Evolutionary conservation across 495 filamentous ascomycete species (phyloP), one percentile per base, ranked within the genome.

Genomic region (Cenococcum geophilum): DNA sequence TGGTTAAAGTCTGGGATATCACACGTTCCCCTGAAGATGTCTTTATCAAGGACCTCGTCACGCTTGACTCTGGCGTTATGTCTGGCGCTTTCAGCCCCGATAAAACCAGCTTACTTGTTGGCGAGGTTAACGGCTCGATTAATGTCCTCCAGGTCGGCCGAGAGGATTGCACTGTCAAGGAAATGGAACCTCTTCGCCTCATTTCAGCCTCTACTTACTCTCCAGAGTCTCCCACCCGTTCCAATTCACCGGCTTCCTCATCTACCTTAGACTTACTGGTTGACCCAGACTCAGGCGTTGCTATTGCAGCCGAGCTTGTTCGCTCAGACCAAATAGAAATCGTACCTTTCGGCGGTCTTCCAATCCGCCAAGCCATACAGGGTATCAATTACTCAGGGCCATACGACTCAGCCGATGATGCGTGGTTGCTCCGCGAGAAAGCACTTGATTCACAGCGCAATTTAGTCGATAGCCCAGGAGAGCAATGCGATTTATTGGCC

Each of bases 1-100:
- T 87, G 0, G 78, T 98, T 6, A 96, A 91, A 58, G 80, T 84
- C 20, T 98, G 93, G 93, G 84, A 97, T 69, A 77, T 95, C 21
- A 77, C 77, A 48, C 79, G 80, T 21, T 78, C 85, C 2, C 67
- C 77, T 0, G 78, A 82, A 37, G 77, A 86, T 69, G 81, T 77
- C 0, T 78, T 87, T 32, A 77, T 96, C n/a, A 73, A 80, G 23
- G 80, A 92, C 63, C 67, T 80, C 0, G 77, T 77, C 4, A 71
- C 64, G 3, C 71, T 86, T 0, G 57, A 76, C 5, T 77, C 80
- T 9, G 80, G 82, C 0, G 75, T 89, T 47, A 83, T 83, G 45
- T 80, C 73, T 50, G 91, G 88, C 10, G 79, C 84, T 2, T 92
- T 92, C 60, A 89, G 85, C 0, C 79, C 83, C 0, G 89, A 95